A percentile compares a stretch with the other conserved stretches of the same genome.
phyloP scores from a whole-genome alignment of 495 filamentous ascomycete species.

The Podospora pseudopauciseta region DNA sequence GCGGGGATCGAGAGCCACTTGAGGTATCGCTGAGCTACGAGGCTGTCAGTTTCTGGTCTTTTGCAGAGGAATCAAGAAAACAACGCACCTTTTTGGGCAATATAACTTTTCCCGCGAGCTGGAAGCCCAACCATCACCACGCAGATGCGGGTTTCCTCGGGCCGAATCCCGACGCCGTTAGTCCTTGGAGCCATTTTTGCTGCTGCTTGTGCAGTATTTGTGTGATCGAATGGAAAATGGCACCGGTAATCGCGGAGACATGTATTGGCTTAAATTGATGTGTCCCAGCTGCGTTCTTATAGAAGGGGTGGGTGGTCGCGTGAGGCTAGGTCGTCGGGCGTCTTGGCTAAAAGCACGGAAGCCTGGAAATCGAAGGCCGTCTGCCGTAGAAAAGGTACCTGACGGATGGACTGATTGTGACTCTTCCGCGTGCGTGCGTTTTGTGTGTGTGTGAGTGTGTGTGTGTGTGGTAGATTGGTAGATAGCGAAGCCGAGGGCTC shows the following conservation, averaged over 20 bases:
- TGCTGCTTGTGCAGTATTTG: constrained; percentile 8
- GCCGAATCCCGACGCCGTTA: constrained; percentile 59
- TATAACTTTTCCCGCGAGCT: constrained; percentile 92
- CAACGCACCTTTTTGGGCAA: constrained; percentile 85
- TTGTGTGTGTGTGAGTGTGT: neutral
- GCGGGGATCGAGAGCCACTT: constrained; percentile 92
- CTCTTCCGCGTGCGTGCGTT: neutral
- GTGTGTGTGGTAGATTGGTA: neutral
- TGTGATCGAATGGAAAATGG: constrained; percentile 6
- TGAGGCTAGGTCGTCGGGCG: constrained; percentile 23
- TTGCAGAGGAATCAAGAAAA: neutral
- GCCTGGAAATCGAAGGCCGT: neutral
- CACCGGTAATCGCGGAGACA: constrained; percentile 25
- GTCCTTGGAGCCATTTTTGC: constrained; percentile 43
- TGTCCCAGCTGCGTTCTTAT: constrained; percentile 19
- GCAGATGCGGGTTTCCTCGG: constrained; percentile 90
- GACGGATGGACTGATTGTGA: neutral
- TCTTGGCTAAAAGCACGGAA: constrained; percentile 13
- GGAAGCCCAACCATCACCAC: constrained; percentile 99
- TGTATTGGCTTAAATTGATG: constrained; percentile 33
- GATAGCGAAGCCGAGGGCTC: neutral
- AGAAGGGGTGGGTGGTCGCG: constrained; percentile 27
- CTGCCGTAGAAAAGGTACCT: neutral
- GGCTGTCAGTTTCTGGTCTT: neutral
- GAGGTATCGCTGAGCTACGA: constrained; percentile 84